These are phyloP conservation scores for Cicer cuneatum DNA, from an alignment of 306 rosid genomes.

Conservation along the genomic window DNA sequence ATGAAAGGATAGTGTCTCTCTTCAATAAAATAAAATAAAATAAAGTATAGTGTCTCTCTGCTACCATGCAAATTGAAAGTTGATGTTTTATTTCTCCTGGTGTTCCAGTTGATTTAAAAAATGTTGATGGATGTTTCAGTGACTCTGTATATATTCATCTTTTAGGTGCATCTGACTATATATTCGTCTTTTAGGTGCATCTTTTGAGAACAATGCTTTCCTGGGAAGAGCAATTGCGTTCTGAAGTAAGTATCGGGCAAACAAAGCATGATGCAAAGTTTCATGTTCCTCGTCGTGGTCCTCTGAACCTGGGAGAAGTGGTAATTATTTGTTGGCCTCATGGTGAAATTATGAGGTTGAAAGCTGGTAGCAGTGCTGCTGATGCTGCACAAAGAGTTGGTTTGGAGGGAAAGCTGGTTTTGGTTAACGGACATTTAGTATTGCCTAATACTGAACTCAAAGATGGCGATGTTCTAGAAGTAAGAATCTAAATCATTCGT, in stretches of 20 bases:
- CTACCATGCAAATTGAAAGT: constrained; percentile 33
- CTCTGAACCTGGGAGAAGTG: constrained; percentile 75
- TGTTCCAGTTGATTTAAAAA: constrained; percentile 34
- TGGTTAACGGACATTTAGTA: constrained; percentile 80
- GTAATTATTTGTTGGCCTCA: constrained; percentile 87
- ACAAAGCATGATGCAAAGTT: constrained; percentile 43
- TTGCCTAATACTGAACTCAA: constrained; percentile 80
- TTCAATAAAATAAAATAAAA: not conserved
- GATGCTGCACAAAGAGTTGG: constrained; percentile 96
- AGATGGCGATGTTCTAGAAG: constrained; percentile 97
- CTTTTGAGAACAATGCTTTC: constrained; percentile 86
- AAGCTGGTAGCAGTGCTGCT: constrained; percentile 90
- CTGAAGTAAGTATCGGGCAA: constrained; percentile 67
- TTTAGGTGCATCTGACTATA: constrained; percentile 59
- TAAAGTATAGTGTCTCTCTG: constrained; percentile 23
- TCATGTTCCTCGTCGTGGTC: constrained; percentile 41
- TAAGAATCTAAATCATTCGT: constrained; percentile 56
- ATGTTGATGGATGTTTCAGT: constrained; percentile 23
- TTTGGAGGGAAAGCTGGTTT: constrained; percentile 79
- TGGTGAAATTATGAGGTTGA: constrained; percentile 85
- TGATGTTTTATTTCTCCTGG: constrained; percentile 2
- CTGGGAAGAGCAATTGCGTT: constrained; percentile 90
- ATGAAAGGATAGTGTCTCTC: constrained; percentile 19
- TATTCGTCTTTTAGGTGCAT: constrained; percentile 61
- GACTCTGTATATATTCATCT: constrained; percentile 37